phyloP scores from a whole-genome alignment of 1,139 yeast species.

The Eremothecium cymbalariae region DNA sequence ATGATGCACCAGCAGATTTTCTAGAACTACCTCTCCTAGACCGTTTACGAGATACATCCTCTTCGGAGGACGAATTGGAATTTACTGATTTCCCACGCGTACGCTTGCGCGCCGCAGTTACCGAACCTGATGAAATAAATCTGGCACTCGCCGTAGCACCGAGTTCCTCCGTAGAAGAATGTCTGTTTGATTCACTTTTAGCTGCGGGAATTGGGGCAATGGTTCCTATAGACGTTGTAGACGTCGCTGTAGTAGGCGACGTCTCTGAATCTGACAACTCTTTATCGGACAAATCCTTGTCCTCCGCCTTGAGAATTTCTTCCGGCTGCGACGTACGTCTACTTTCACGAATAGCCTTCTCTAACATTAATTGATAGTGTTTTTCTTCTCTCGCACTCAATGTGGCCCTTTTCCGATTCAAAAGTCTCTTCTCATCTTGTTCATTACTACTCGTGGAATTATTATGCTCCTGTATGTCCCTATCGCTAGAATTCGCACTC shows the following conservation, averaged over 20 bases:
- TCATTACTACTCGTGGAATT: not conserved
- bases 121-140: slow-evolving; percentile 1
- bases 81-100: slow-evolving; percentile 5
- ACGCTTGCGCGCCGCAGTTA: slow-evolving; percentile 2
- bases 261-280: slow-evolving; percentile 8
- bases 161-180: slow-evolving; percentile 5
- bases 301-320: slow-evolving; percentile 2
- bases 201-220: slow-evolving; percentile 5
- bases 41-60: slow-evolving; percentile 9
- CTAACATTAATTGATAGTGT: slow-evolving; percentile 31
- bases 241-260: slow-evolving; percentile 8
- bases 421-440: slow-evolving; percentile 8
- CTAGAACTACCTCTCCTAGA: slow-evolving; percentile 7
- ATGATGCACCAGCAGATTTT: slow-evolving; percentile 3
- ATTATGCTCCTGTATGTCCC: not conserved
- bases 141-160: not conserved
- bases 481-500: not conserved
- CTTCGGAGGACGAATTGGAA: slow-evolving; percentile 11
- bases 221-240: slow-evolving; percentile 4
- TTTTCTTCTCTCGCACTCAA: slow-evolving; percentile 32
- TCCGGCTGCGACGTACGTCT: slow-evolving; percentile 18
- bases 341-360: slow-evolving; percentile 32
- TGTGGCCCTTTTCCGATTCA: slow-evolving; percentile 24
- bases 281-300: slow-evolving; percentile 9
- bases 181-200: slow-evolving; percentile 5